Base-by-base conservation (phyloP, 2,329 filamentous ascomycete genomes). In the Chalara sp. region DNA sequence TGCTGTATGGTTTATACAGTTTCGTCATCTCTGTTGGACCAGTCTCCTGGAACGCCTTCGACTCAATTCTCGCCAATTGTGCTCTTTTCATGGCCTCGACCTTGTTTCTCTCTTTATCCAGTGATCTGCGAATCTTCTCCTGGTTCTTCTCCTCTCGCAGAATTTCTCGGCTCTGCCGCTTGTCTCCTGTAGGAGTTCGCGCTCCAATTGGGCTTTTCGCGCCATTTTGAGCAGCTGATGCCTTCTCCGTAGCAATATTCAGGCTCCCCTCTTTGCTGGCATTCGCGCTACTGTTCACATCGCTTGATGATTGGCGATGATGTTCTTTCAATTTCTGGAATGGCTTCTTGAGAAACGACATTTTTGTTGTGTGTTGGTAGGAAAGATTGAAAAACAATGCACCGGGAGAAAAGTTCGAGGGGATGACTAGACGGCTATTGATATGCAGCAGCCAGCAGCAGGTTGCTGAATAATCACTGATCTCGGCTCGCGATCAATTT, bases 1-100 rank as follows among this genome's bases (percentile, higher is more conserved):
- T 63, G 44, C 64, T 65, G 33, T 58, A 61, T 21, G 64, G 64
- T 37, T 53, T 53, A 50, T 65, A 66, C n/a, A 66, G 52, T 13
- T 55, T 56, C 2, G 61, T 66, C 6, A 65, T 51, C 13, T 58
- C 55, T 30, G 58, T 47, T 0, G 64, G 63, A 0, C 60, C 64
- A 31, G 62, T 55, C 39, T 58, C 35, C 35, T 65, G 43, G 46
- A 62, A 65, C 11, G 57, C 56, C 53, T 63, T 61, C 28, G 63
- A 61, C 44, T 62, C 58, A 41, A 64, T 64, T 45, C 56, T 54
- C n/a, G 61, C 58, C 56, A 64, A 42, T 8, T 56, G 53, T 41
- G 61, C 48, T 31, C 53, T 52, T 56, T 62, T 63, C 48, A 58
- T 63, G 12, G 49, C 50, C 35, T 65, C 59, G 4, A 48, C 53